Evolutionary conservation across 352 stramenopile species (phyloP).

Genomic region (Pythium diclinum): DNA sequence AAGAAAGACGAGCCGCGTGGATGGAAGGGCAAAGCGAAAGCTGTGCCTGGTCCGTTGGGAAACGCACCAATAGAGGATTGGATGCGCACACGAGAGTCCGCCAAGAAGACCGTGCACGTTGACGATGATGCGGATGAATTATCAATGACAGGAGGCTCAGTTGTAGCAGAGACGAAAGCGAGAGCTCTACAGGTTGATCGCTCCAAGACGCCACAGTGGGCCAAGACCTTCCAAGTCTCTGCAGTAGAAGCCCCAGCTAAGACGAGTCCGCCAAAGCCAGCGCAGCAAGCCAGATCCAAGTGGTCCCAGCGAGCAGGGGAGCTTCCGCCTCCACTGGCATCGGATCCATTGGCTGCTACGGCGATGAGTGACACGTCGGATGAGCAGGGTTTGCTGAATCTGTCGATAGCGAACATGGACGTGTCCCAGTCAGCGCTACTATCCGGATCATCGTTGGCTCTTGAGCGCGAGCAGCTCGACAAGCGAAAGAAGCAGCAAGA

Average conservation of each 20-base stretch:
- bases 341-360: neutral
- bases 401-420: slow-evolving; percentile 26
- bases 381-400: slow-evolving; percentile 6
- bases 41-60: slow-evolving; percentile 47
- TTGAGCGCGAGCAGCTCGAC: slow-evolving; percentile 68
- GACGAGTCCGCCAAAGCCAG: slow-evolving; percentile 21
- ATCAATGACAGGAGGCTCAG: neutral
- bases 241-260: slow-evolving; percentile 6
- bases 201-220: slow-evolving; percentile 61
- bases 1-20: slow-evolving; percentile 13
- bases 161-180: neutral
- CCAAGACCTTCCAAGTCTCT: slow-evolving; percentile 33
- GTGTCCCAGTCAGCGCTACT: slow-evolving; percentile 36
- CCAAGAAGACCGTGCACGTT: slow-evolving; percentile 43
- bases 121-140: slow-evolving; percentile 13
- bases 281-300: slow-evolving; percentile 3
- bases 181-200: slow-evolving; percentile 39
- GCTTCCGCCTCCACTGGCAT: neutral
- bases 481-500: slow-evolving; percentile 71
- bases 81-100: slow-evolving; percentile 63
- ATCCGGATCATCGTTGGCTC: slow-evolving; percentile 40
- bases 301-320: slow-evolving; percentile 16
- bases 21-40: slow-evolving; percentile 50
- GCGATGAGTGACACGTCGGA: neutral
- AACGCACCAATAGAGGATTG: slow-evolving; percentile 65